Evolutionary conservation across 2,329 filamentous ascomycete species (phyloP).

Genomic region (Colletotrichum ledebouriae): DNA sequence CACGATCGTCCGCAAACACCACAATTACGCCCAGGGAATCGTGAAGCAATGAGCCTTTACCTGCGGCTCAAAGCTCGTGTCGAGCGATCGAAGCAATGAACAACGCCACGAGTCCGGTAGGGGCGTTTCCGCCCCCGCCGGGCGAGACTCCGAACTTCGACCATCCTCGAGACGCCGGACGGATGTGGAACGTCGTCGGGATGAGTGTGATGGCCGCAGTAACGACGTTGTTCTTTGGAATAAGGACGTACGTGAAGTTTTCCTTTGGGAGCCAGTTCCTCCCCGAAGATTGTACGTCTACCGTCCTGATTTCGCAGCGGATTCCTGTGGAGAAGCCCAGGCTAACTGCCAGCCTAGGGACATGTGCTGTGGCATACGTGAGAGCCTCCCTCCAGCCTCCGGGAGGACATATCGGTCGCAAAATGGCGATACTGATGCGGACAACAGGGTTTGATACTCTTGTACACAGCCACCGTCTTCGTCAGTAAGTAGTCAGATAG

Average conservation of each 20-base stretch:
- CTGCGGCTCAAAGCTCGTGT: slow-evolving; percentile 21
- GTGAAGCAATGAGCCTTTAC: slow-evolving; percentile 30
- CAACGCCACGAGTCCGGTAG: slow-evolving; percentile 31
- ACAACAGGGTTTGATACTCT: slow-evolving; percentile 16
- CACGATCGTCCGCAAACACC: background rate
- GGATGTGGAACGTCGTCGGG: slow-evolving; percentile 37
- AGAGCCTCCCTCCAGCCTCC: background rate
- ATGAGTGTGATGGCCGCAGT: slow-evolving; percentile 42
- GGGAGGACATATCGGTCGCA: too few relatives aligned
- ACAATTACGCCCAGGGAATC: background rate
- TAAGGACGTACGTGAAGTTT: slow-evolving; percentile 44
- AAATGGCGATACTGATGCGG: too few relatives aligned
- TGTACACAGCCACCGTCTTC: slow-evolving; percentile 29
- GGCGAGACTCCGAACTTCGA: slow-evolving; percentile 45
- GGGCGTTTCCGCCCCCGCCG: slow-evolving; percentile 45
- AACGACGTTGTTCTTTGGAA: slow-evolving; percentile 35
- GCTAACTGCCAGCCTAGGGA: slow-evolving; percentile 25
- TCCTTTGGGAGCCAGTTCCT: slow-evolving; percentile 23
- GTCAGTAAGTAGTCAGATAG: slow-evolving; percentile 19
- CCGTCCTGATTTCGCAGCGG: too few relatives aligned
- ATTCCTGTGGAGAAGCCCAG: too few relatives aligned
- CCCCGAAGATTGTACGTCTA: slow-evolving; percentile 28
- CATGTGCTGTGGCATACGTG: slow-evolving; percentile 37
- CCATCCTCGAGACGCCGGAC: slow-evolving; percentile 40
- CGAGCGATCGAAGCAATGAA: slow-evolving; percentile 34